Base-by-base conservation (phyloP, 345 rosid genomes). In the Lepidium didymum region DNA sequence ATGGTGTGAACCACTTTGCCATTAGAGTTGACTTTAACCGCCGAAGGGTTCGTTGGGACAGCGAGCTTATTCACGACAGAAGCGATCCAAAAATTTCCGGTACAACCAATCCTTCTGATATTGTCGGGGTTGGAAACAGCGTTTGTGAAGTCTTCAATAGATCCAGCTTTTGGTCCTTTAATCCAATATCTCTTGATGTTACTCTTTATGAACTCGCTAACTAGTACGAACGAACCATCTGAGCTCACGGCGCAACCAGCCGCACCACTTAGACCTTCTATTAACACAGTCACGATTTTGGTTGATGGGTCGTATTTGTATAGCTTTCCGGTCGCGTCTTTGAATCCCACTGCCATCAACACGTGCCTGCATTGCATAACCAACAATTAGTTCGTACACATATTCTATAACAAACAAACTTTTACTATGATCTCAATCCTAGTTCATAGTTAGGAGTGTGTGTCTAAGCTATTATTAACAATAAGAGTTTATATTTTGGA, bases 121-220 rank as follows among this genome's bases (percentile, higher is more conserved):
- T 75, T 75, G 59, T 75, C 78, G 61, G 78, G 78, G 64, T 55
- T 75, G 1, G 74, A 61, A 37, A 75, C 59, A 1, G 53, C 49
- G 36, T 8, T 68, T 31, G 74, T 75, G 60, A 75, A 75, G 38
- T 75, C 74, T 62, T 75, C 78, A 4, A 69, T 52, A 10, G 64
- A n/a, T 1, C 74, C 74, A 54, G 74, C 65, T 55, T 75, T 75
- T 1, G 78, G 11, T 40, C 78, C 78, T 19, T 75, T 75, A 59
- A 75, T 75, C 78, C 78, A 75, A 42, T 69, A 69, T 42, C 67
- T 75, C 56, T 69, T 57, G 67, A 75, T 75, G 64, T 75, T 75
- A 62, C 75, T 75, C 11, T 42, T 69, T 3, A 54, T 69, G 44
- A 69, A 75, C 70, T 75, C 71, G 27, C 67, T 56, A 10, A 69